phyloP scores from a whole-genome alignment of 2,329 filamentous ascomycete genomes.

The Grosmannia huntii region DNA sequence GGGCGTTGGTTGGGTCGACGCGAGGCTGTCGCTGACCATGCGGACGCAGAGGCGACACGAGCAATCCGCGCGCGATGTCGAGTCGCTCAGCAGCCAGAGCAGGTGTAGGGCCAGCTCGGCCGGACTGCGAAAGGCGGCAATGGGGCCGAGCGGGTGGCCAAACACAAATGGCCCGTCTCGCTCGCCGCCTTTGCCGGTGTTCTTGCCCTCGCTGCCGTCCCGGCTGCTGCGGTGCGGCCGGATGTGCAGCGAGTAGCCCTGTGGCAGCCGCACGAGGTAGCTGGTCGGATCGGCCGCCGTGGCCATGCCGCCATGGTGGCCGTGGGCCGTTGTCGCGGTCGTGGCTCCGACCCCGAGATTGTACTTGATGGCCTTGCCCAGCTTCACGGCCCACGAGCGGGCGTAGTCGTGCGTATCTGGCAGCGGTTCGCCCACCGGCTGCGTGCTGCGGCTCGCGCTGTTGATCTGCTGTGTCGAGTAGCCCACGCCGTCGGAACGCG shows the following conservation, averaged over 20 bases:
- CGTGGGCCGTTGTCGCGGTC: too few relatives aligned
- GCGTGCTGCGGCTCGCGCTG: conserved; percentile 11
- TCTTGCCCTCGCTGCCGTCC: not conserved
- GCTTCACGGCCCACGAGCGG: conserved; percentile 13
- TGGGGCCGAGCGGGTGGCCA: conserved; percentile 12
- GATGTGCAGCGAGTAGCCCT: conserved; percentile 12
- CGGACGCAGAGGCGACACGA: conserved; percentile 34
- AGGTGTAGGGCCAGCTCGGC: conserved; percentile 40
- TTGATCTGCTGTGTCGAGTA: conserved; percentile 14
- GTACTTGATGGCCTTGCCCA: conserved; percentile 14
- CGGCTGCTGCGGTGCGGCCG: conserved; percentile 3
- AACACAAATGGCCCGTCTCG: conserved; percentile 37
- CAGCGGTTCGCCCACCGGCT: conserved; percentile 11
- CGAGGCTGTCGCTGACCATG: conserved; percentile 13
- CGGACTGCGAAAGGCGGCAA: conserved; percentile 31
- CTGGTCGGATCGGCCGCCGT: not conserved
- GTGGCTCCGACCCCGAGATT: conserved; percentile 10
- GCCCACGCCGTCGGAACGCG: conserved; percentile 12
- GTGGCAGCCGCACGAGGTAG: conserved; percentile 13
- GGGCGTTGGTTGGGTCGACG: not conserved
- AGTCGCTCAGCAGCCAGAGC: conserved; percentile 37
- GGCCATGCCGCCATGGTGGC: not conserved
- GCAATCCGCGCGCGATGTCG: conserved; percentile 34
- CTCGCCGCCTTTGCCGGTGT: conserved; percentile 30
- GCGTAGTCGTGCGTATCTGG: conserved; percentile 9